These are phyloP conservation scores for Biancaea sappan DNA, from an alignment of 306 rosid genomes.

Conservation along the genomic window DNA sequence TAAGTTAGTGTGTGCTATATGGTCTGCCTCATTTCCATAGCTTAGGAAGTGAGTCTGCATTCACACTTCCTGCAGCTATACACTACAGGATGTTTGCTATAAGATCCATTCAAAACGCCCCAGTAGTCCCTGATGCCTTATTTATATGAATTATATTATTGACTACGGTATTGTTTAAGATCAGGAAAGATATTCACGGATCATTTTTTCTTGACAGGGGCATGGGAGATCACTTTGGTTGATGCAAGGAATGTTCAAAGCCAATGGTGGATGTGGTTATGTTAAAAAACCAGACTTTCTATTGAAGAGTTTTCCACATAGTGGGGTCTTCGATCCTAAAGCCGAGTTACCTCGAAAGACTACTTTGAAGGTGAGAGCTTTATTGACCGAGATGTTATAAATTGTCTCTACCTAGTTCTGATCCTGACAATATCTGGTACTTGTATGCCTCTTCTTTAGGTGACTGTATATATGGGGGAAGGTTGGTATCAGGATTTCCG, in stretches of 20 bases:
- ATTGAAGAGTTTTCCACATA: constrained; percentile 49
- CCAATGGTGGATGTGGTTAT: constrained; percentile 93
- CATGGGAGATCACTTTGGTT: constrained; percentile 94
- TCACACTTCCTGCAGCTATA: constrained; percentile 2
- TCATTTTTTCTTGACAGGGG: constrained; percentile 59
- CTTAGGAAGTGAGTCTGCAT: background rate
- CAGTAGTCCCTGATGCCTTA: background rate
- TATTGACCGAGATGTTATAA: background rate
- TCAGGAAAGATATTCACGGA: constrained; percentile 1
- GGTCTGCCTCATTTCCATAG: background rate
- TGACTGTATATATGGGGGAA: constrained; percentile 92
- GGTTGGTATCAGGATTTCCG: constrained; percentile 91
- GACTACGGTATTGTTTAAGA: constrained; percentile 19
- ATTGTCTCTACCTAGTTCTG: background rate
- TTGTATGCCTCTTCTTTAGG: constrained; percentile 54
- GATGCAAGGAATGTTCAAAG: constrained; percentile 98
- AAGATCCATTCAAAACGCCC: background rate
- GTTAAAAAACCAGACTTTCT: constrained; percentile 92
- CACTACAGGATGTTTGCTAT: background rate
- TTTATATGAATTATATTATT: background rate
- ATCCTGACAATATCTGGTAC: constrained; percentile 24
- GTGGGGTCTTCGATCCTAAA: constrained; percentile 75
- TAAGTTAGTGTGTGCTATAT: background rate
- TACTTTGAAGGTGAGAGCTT: constrained; percentile 69
- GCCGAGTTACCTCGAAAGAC: constrained; percentile 58